Evolutionary conservation across 441 rosid species (phyloP).

Genomic region (Arabidopsis lyrata): DNA sequence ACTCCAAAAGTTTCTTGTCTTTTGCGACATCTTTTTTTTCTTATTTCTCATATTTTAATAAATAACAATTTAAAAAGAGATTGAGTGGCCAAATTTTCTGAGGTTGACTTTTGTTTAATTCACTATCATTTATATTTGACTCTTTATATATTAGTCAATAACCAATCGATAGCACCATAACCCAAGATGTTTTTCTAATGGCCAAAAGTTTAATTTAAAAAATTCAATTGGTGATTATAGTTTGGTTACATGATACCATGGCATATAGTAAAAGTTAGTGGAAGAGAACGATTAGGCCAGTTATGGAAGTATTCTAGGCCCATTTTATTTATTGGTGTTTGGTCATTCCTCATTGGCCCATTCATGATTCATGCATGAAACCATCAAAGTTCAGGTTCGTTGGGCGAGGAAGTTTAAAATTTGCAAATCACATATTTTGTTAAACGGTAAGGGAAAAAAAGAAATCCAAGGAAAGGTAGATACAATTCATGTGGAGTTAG

Average conservation of each 20-base stretch:
- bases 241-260: conserved; percentile 5
- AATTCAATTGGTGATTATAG: neutral
- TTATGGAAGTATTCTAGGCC: conserved; percentile 17
- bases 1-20: conserved; percentile 52
- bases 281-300: conserved; percentile 23
- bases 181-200: conserved; percentile 1
- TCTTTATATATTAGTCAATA: conserved; percentile 44
- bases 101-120: conserved; percentile 44
- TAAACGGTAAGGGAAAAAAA: neutral
- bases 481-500: neutral
- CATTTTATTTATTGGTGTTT: neutral
- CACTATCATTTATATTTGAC: conserved; percentile 45
- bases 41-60: conserved; percentile 32
- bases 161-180: conserved; percentile 38
- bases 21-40: conserved; percentile 35
- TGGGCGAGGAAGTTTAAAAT: neutral
- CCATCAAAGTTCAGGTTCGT: neutral
- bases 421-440: neutral
- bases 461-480: neutral
- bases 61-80: conserved; percentile 15
- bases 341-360: conserved; percentile 25
- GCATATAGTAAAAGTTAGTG: conserved; percentile 10
- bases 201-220: neutral
- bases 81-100: conserved; percentile 41
- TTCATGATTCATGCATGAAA: neutral